phyloP scores from a whole-genome alignment of 805 yeast species.

The Starmerella tilneyi region DNA sequence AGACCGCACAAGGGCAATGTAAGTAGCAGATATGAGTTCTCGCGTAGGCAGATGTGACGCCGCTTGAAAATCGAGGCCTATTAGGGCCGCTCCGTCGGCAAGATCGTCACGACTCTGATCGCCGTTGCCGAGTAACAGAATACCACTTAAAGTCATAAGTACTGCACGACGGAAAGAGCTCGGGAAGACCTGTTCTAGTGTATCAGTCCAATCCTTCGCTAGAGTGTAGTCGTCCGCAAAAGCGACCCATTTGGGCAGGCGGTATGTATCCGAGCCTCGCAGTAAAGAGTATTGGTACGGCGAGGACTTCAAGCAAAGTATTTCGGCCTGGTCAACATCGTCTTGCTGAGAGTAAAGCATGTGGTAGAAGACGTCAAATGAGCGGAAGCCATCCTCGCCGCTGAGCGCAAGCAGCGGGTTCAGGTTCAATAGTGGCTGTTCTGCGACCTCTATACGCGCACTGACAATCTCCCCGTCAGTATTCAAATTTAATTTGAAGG shows the following conservation, averaged over 20 bases:
- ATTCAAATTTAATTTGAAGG: constrained; percentile 29
- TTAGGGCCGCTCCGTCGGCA: constrained; percentile 35
- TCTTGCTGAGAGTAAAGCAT: constrained; percentile 30
- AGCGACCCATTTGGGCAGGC: constrained; percentile 32
- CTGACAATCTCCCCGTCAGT: constrained; percentile 29
- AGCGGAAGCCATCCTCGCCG: constrained; percentile 24
- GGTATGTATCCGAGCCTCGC: constrained; percentile 26
- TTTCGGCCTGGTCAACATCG: constrained; percentile 21
- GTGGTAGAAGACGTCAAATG: constrained; percentile 34
- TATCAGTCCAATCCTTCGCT: constrained; percentile 36
- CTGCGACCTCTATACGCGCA: constrained; percentile 27
- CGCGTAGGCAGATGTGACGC: constrained; percentile 26
- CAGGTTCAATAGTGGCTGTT: constrained; percentile 28
- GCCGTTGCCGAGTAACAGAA: constrained; percentile 32
- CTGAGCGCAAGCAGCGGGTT: constrained; percentile 30
- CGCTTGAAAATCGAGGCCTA: constrained; percentile 31
- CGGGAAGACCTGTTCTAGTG: constrained; percentile 31
- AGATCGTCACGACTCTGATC: constrained; percentile 26
- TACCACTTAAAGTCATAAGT: constrained; percentile 33
- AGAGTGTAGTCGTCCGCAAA: constrained; percentile 33
- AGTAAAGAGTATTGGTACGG: constrained; percentile 29
- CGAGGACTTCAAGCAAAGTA: constrained; percentile 27
- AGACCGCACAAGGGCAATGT: constrained; percentile 29
- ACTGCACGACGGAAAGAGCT: constrained; percentile 30
- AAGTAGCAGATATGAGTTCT: constrained; percentile 31